Conservation (phyloP, 352 stramenopile species). For the Nannochloropsis limnetica region DNA sequence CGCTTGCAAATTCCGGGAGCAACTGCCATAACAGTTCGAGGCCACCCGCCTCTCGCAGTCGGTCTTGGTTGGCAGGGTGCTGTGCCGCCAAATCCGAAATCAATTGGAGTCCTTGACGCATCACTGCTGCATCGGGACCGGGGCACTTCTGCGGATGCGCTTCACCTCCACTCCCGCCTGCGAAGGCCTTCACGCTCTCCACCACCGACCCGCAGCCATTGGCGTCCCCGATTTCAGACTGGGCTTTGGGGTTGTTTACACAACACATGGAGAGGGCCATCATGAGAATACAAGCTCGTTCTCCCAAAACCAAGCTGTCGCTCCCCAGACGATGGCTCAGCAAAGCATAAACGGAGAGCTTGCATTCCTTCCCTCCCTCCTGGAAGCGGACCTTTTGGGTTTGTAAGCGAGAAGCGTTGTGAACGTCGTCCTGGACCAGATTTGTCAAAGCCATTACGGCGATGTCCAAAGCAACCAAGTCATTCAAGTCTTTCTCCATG, state of each 20-base stretch:
- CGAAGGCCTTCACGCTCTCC: background rate
- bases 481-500: background rate
- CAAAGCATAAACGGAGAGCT: background rate
- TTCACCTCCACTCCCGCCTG: background rate
- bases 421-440: background rate
- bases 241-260: background rate
- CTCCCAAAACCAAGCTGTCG: background rate
- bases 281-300: conserved; percentile 9
- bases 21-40: background rate
- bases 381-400: background rate
- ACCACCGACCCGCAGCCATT: conserved; percentile 1
- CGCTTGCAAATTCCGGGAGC: background rate
- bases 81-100: conserved; percentile 1
- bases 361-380: background rate
- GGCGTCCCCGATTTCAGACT: background rate
- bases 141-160: background rate
- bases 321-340: background rate
- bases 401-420: background rate
- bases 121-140: background rate
- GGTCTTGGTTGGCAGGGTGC: background rate
- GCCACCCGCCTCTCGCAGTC: background rate
- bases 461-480: background rate
- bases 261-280: conserved; percentile 1
- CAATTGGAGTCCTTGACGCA: conserved; percentile 32
- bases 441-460: conserved; percentile 6